Percentiles rank a stretch among this genome's conserved stretches.
Conservation (phyloP, 2,329 filamentous ascomycete genomes). For the Botryotinia globosa region DNA sequence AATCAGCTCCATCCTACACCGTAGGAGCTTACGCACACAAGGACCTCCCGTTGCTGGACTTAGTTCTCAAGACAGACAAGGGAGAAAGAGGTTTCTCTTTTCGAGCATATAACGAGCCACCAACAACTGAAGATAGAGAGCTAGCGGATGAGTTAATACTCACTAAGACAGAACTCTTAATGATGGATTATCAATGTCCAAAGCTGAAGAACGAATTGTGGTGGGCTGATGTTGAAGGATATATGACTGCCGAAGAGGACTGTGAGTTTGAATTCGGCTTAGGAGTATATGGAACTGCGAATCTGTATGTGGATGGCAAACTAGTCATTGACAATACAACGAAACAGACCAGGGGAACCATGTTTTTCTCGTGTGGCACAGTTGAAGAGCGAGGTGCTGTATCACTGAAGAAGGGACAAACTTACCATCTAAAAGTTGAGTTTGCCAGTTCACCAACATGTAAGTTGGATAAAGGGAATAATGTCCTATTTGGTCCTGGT, state of each 20-base stretch:
- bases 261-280: slow-evolving; percentile 40
- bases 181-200: slow-evolving; percentile 51
- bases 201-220: slow-evolving; percentile 35
- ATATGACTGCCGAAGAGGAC: slow-evolving; percentile 34
- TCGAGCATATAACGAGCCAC: slow-evolving; percentile 60
- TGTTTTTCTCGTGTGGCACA: slow-evolving; percentile 42
- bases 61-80: slow-evolving; percentile 48
- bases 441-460: slow-evolving; percentile 59
- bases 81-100: slow-evolving; percentile 59
- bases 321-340: slow-evolving; percentile 39
- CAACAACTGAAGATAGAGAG: slow-evolving; percentile 46
- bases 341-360: slow-evolving; percentile 39
- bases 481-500: slow-evolving; percentile 55
- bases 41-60: slow-evolving; percentile 49
- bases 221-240: slow-evolving; percentile 43
- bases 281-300: slow-evolving; percentile 40
- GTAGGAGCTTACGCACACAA: slow-evolving; percentile 63
- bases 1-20: slow-evolving; percentile 43
- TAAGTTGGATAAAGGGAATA: slow-evolving; percentile 48
- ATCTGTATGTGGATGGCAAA: slow-evolving; percentile 39
- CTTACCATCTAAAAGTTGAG: slow-evolving; percentile 37
- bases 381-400: slow-evolving; percentile 36
- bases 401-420: slow-evolving; percentile 34
- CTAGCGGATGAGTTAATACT: slow-evolving; percentile 51
- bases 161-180: slow-evolving; percentile 44